Conservation (phyloP, 73 alveolate species). For the Paraurostyla sp. region DNA sequence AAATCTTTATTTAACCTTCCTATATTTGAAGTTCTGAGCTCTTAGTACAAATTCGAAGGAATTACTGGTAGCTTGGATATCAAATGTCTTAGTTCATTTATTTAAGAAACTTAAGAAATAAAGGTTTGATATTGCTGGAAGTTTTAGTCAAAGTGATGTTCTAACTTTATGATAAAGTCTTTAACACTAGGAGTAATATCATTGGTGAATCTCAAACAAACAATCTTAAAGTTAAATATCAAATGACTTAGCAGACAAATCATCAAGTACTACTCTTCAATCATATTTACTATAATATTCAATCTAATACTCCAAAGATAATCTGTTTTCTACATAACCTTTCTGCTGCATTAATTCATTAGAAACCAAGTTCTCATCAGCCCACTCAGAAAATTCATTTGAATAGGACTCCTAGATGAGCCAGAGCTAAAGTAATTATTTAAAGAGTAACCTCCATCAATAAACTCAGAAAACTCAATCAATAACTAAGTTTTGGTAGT, state of each 20-base stretch:
- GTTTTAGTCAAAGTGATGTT: conserved; percentile 18
- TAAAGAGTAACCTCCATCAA: conserved; percentile 24
- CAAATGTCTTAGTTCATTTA: background rate
- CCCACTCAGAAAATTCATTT: background rate
- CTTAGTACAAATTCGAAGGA: background rate
- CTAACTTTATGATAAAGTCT: background rate
- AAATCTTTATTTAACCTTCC: conserved; percentile 10
- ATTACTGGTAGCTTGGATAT: background rate
- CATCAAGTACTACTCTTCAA: conserved; percentile 39
- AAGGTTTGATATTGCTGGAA: background rate
- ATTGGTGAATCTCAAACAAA: conserved; percentile 1
- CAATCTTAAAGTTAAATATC: conserved; percentile 31
- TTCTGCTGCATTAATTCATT: background rate
- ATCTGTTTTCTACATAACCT: background rate
- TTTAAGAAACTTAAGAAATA: background rate
- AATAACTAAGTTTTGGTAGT: background rate
- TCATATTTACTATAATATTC: background rate
- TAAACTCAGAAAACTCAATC: conserved; percentile 19
- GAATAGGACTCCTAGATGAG: background rate
- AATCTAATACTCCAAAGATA: conserved; percentile 6
- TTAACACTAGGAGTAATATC: conserved; percentile 3
- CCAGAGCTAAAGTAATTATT: background rate
- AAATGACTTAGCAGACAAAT: conserved; percentile 5
- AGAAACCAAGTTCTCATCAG: background rate
- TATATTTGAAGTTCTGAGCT: conserved; percentile 23